Evolutionary conservation across 2,329 filamentous ascomycete genomes (phyloP), one percentile per base, ranked within the genome.

Genomic region (Hymenoscyphus albidus): DNA sequence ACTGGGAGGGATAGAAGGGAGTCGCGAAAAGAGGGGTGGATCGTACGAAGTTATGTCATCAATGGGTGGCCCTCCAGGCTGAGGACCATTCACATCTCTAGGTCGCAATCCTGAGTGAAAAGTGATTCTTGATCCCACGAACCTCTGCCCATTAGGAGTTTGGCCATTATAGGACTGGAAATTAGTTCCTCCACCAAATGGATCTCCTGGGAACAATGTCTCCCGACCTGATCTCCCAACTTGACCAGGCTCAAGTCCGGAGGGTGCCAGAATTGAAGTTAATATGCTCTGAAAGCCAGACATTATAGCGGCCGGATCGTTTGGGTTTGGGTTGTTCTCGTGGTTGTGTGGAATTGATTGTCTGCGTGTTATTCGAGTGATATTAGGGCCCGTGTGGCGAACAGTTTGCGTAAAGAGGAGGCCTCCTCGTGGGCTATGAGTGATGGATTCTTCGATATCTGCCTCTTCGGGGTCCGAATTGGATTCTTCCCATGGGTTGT

Each of bases 401-500:
- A 74, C 68, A 27, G 74, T 75, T 64, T 70, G 70, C 1, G 69
- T 65, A 40, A 74, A 68, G 18, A 72, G 60, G 13, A 74, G 64
- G 44, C 71, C 70, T 14, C 73, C 73, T 63, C 67, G 63, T 42
- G 73, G 72, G 51, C 72, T 70, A 62, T 70, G 70, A n/a, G 68
- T 68, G 42, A 75, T 61, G 65, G 72, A 71, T 58, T 86, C 81
- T 31, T 86, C 83, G 65, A 87, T 84, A 70, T 87, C 83, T 32
- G 78, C 82, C 69, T 86, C 84, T 14, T 85, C 85, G 0, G 84
- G 84, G 64, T 88, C 85, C 1, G 84, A 84, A 65, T 83, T 79
- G 60, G 78, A 74, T 59, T 63, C 59, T 44, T 44, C 65, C 72
- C 72, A 75, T n/a, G 73, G 71, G 62, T 74, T 65, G 40, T 74